Conservation (phyloP, 2,329 filamentous ascomycete genomes). For the Keithomyces neogunnii region DNA sequence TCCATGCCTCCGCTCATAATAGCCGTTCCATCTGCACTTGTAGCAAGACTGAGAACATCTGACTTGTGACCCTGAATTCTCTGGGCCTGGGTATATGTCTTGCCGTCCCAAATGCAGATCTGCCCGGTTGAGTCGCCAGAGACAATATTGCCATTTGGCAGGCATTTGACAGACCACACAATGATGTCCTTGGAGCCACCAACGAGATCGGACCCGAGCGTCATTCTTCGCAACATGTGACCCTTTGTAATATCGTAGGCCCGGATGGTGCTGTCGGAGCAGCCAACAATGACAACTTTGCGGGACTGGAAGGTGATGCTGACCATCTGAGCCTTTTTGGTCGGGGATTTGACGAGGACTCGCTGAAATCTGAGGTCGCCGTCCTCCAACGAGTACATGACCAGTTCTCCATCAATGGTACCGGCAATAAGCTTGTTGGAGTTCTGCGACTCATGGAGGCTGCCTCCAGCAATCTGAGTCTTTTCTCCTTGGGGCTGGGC, state of each 20-base stretch:
- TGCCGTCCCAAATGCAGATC: constrained; percentile 87
- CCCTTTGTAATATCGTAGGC: constrained; percentile 80
- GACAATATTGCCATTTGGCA: constrained; percentile 82
- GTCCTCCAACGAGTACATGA: constrained; percentile 79
- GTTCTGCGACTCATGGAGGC: constrained; percentile 22
- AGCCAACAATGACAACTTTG: constrained; percentile 77
- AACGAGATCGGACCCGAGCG: constrained; percentile 67
- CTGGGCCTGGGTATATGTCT: constrained; percentile 82
- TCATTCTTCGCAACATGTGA: constrained; percentile 70
- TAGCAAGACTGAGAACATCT: constrained; percentile 82
- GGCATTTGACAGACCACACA: constrained; percentile 86
- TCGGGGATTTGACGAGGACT: constrained; percentile 65
- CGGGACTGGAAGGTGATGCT: constrained; percentile 85
- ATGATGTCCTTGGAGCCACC: constrained; percentile 79
- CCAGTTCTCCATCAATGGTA: constrained; percentile 84
- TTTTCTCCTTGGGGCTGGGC: constrained; percentile 56
- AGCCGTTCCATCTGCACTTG: constrained; percentile 68
- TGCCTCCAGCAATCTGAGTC: constrained; percentile 6
- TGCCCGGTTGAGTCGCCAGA: constrained; percentile 94
- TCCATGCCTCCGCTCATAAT: constrained; percentile 92
- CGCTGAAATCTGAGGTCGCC: constrained; percentile 73
- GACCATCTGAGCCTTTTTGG: constrained; percentile 81
- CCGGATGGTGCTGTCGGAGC: constrained; percentile 92
- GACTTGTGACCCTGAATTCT: constrained; percentile 80
- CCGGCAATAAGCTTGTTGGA: constrained; percentile 66